Evolutionary conservation across 169 alveolate genomes (phyloP), one percentile per base, ranked within the genome.

Genomic region (Plasmodium relictum): DNA sequence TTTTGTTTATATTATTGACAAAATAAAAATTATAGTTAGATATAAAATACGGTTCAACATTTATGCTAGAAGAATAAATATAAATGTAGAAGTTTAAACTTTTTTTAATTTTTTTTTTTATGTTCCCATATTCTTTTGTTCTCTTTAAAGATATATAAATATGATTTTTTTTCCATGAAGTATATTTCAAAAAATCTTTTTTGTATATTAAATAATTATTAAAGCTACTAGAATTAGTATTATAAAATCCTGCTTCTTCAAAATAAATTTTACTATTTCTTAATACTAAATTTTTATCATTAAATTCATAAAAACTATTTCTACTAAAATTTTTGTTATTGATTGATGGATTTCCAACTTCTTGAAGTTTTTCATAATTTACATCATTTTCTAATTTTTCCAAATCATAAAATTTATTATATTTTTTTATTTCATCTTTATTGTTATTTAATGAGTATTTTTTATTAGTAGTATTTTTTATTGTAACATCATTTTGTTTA

Each of bases 191-290:
- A 56, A 83, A 83, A 48, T 83, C 91, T 8, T 48, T 83, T 58
- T 68, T 83, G 41, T 83, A 83, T 54, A 83, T 54, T 83, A 83
- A 83, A 61, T 83, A 83, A 56, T 83, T 83, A 45, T 83, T 54
- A 6, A 83, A 83, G 62, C 61, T 83, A 58, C 24, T 68, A 68
- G 14, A 52, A 18, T 48, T 6, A 45, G 37, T 83, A 5, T 42
- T 72, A 37, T 39, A 0, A 44, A 10, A n/a, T 6, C 9, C 44
- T 12, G n/a, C 14, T 50, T 24, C 66, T 16, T 56, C 66, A 16
- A 31, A 22, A 16, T 0, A 56, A 14, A 22, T 20, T 24, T 37
- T 16, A 8, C 9, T 62, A 37, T 58, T 48, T 54, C 58, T 9
- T 6, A 37, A 14, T 20, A 71, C 22, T 26, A 48, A 18, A 71